Evolutionary conservation across 2,329 filamentous ascomycete species (phyloP).

Genomic region (Calonectria crousiana): DNA sequence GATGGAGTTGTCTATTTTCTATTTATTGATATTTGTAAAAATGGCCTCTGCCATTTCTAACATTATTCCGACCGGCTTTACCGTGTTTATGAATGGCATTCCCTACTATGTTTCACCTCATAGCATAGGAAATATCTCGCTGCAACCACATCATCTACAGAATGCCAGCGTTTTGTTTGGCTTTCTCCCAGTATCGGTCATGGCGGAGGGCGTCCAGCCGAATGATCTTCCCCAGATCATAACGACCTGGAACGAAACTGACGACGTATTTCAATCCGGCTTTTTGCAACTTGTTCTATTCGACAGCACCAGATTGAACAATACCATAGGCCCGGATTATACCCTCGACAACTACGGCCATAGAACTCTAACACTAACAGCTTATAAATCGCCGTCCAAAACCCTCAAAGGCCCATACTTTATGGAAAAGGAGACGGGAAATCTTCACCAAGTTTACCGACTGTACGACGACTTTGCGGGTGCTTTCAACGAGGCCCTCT

Average conservation of each 20-base stretch:
- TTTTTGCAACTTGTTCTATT: background rate
- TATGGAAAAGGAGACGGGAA: background rate
- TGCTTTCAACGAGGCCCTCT: background rate
- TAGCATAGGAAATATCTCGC: background rate
- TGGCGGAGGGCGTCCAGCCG: background rate
- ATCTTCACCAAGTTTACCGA: background rate
- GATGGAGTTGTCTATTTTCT: background rate
- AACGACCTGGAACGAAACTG: background rate
- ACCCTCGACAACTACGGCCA: background rate
- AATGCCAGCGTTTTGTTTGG: background rate
- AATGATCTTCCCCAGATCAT: background rate
- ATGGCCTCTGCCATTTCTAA: background rate
- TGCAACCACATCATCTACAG: background rate
- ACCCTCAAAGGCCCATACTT: background rate
- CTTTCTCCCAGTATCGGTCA: background rate
- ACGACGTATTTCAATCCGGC: background rate
- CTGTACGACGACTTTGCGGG: constrained; percentile 2
- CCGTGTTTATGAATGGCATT: background rate
- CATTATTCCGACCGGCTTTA: background rate
- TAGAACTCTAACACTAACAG: background rate
- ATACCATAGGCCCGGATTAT: background rate
- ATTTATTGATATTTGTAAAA: background rate
- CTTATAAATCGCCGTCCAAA: background rate
- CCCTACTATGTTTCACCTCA: background rate
- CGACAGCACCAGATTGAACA: background rate